Conservation (phyloP, 192 early-diverging fungal species). For the Coemansia sp. region DNA sequence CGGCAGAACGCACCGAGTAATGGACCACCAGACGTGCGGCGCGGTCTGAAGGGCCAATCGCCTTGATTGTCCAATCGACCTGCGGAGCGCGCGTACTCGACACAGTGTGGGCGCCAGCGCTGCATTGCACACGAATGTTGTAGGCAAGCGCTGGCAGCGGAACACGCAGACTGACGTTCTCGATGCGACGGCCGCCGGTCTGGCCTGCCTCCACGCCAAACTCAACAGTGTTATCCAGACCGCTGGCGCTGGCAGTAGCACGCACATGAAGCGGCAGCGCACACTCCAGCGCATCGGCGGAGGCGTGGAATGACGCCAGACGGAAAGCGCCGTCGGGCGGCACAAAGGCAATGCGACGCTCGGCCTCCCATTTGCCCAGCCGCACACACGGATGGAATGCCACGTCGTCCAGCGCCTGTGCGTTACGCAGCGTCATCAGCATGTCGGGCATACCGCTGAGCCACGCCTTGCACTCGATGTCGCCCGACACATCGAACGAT, state of each 20-base stretch:
- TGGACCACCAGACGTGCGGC: slow-evolving; percentile 21
- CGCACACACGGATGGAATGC: slow-evolving; percentile 92
- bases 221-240: slow-evolving; percentile 14
- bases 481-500: slow-evolving; percentile 77
- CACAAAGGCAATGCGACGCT: slow-evolving; percentile 82
- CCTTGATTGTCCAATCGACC: slow-evolving; percentile 38
- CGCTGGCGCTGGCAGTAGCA: slow-evolving; percentile 17
- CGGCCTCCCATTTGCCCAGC: slow-evolving; percentile 73
- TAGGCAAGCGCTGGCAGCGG: slow-evolving; percentile 38
- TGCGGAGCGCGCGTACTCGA: slow-evolving; percentile 20
- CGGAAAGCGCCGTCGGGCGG: slow-evolving; percentile 93
- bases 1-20: slow-evolving; percentile 13
- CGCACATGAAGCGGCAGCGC: slow-evolving; percentile 27
- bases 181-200: slow-evolving; percentile 23
- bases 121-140: slow-evolving; percentile 46
- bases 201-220: slow-evolving; percentile 22
- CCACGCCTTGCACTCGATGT: slow-evolving; percentile 71
- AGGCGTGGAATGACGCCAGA: slow-evolving; percentile 55
- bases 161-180: slow-evolving; percentile 34
- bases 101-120: slow-evolving; percentile 35
- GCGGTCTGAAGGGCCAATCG: slow-evolving; percentile 17
- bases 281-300: slow-evolving; percentile 4
- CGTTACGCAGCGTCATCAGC: slow-evolving; percentile 70
- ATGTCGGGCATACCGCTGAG: slow-evolving; percentile 86
- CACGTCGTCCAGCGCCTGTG: slow-evolving; percentile 71